Conservation (phyloP, 371 early-diverging fungal species). For the Circinella minor region DNA sequence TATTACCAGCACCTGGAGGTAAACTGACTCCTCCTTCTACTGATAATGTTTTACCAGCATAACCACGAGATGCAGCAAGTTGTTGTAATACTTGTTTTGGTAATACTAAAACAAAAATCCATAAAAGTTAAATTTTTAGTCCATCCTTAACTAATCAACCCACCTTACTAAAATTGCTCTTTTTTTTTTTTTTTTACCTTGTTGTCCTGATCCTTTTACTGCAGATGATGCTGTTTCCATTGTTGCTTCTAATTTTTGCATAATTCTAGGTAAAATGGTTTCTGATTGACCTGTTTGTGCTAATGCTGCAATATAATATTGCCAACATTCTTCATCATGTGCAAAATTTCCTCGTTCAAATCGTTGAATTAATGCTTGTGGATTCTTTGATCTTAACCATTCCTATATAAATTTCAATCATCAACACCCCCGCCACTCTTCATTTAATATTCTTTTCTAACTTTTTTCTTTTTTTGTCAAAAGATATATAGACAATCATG, state of each 20-base stretch:
- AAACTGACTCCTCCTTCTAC: conserved; percentile 24
- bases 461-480: too few relatives aligned
- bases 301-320: conserved; percentile 73
- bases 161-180: not conserved
- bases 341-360: conserved; percentile 72
- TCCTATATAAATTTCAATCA: conserved; percentile 46
- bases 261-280: conserved; percentile 64
- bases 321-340: conserved; percentile 69
- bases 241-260: conserved; percentile 64
- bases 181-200: conserved; percentile 14
- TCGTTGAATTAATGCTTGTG: conserved; percentile 67
- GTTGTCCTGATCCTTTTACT: conserved; percentile 12
- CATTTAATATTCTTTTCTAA: not conserved
- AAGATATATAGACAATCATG: not conserved
- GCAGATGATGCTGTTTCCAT: conserved; percentile 16
- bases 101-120: conserved; percentile 11
- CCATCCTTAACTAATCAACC: too few relatives aligned
- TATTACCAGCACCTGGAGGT: conserved; percentile 39
- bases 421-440: not conserved
- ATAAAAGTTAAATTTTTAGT: too few relatives aligned
- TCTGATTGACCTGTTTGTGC: conserved; percentile 69
- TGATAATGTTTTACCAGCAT: conserved; percentile 27
- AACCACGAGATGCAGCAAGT: conserved; percentile 28
- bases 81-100: conserved; percentile 44
- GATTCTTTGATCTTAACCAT: conserved; percentile 65